Conservation (phyloP, 345 rosid species). For the Salix caprea region DNA sequence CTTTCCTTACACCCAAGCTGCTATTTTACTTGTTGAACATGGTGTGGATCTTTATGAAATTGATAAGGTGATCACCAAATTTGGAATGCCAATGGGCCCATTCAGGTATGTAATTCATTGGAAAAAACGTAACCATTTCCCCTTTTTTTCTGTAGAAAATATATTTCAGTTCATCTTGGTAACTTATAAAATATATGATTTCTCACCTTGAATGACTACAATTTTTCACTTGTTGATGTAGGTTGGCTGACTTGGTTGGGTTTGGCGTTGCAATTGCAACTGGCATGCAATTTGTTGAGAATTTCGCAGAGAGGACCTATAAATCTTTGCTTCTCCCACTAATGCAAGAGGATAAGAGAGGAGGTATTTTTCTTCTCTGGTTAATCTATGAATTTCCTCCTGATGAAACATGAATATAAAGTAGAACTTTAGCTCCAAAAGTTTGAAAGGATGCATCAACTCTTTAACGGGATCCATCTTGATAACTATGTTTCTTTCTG, state of each 20-base stretch:
- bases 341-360: slow-evolving; percentile 91
- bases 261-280: slow-evolving; percentile 90
- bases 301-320: slow-evolving; percentile 77
- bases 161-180: neutral
- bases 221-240: slow-evolving; percentile 25
- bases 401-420: neutral
- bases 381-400: neutral
- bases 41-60: slow-evolving; percentile 77
- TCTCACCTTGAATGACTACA: neutral
- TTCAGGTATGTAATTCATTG: slow-evolving; percentile 50
- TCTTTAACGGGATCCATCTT: neutral
- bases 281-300: slow-evolving; percentile 64
- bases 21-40: slow-evolving; percentile 71
- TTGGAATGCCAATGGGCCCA: slow-evolving; percentile 99
- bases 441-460: neutral
- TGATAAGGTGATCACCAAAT: slow-evolving; percentile 69
- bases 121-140: neutral
- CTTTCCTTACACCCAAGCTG: slow-evolving; percentile 89
- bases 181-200: neutral
- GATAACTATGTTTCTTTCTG: slow-evolving; percentile 1
- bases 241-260: slow-evolving; percentile 87
- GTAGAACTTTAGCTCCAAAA: neutral
- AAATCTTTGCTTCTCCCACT: slow-evolving; percentile 81
- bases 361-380: slow-evolving; percentile 38
- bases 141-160: neutral